Evolutionary conservation across 1,284 basidiomycete species (phyloP), one percentile per base, ranked within the genome.

Genomic region (Lignosus rhinocerotis): DNA sequence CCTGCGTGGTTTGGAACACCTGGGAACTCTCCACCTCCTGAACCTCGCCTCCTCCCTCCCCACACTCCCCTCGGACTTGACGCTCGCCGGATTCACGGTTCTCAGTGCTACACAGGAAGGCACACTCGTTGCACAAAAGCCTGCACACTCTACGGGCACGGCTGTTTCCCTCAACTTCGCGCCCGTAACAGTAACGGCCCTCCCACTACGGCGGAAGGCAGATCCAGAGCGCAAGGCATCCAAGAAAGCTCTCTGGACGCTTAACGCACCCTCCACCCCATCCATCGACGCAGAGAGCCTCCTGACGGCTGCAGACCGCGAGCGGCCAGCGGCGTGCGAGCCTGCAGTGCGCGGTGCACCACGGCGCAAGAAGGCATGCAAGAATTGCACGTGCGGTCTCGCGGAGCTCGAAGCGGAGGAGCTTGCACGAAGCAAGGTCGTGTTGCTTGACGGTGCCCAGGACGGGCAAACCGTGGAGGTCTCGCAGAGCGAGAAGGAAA

Each of bases 351-450:
- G 77, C 12, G 73, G 73, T 25, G 78, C 78, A 11, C 82, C 86
- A n/a, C 78, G 88, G 62, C 77, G 87, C 66, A 92, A 92, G 80
- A 87, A 88, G 72, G 96, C 96, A 36, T 98, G 95, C 83, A 97
- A 97, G 79, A 87, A 87, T 70, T 98, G 95, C 75, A 87, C 92
- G 3, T 98, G 95, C 71, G 95, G 95, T 30, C 80, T 98, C 50
- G 89, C 92, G n/a, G 96, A 98, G 77, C 72, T 96, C 21, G 93
- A 97, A 73, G 86, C 85, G 50, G 90, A 93, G 72, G 93, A 96
- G 74, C 69, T 76, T 63, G 76, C 72, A 64, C 76, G 72, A 53
- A 80, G 78, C 65, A 87, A 84, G 63, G 82, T 92, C 11, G 85
- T 92, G 34, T 62, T 92, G 56, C 72, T 93, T 46, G 87, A 93